Evolutionary conservation across 495 filamentous ascomycete genomes (phyloP), one percentile per base, ranked within the genome.

Genomic region (Daldinia caldariorum): DNA sequence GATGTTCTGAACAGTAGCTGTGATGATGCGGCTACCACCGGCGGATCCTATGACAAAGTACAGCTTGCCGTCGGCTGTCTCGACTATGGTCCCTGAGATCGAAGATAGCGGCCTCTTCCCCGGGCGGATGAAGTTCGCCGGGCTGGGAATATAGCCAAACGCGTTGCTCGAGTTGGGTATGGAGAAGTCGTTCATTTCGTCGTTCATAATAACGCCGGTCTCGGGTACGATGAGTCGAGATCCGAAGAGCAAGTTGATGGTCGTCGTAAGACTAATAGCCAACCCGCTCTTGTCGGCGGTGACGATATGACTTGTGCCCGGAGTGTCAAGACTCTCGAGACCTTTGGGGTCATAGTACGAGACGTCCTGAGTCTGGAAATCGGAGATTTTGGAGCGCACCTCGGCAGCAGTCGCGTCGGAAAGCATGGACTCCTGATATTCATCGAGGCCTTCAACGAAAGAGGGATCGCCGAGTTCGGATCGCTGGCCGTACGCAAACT

Each of bases 141-240:
- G 88, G 0, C 89, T 91, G 8, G 93, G 94, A 31, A 90, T 79
- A 76, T 90, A 97, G 51, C 92, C 93, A 66, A 97, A 97, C 6
- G 88, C 85, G 79, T 97, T 97, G 14, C 82, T 85, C 0, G 82
- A 81, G 14, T 86, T 86, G 3, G 93, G 93, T 58, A 94, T 91
- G n/a, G 87, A 90, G 82, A 94, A 94, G 85, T 91, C 92, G 75
- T 97, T 91, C 94, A 97, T 97, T 75, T 97, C 92, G 74, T 97
- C 89, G 77, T 97, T 97, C 89, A 94, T 91, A 67, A 94, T 91
- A 18, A 96, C 85, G 6, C 83, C 83, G 0, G 91, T 94, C 70
- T 94, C 89, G 0, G 92, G 92, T 0, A 94, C 88, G 68, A 94
- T 86, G 10, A 96, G 60, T 26, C 84, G 82, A 43, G 85, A 89